Percentiles rank a stretch among this genome's conserved stretches.
Conservation (phyloP, 345 rosid species). For the Cardamine chenopodiifolia region DNA sequence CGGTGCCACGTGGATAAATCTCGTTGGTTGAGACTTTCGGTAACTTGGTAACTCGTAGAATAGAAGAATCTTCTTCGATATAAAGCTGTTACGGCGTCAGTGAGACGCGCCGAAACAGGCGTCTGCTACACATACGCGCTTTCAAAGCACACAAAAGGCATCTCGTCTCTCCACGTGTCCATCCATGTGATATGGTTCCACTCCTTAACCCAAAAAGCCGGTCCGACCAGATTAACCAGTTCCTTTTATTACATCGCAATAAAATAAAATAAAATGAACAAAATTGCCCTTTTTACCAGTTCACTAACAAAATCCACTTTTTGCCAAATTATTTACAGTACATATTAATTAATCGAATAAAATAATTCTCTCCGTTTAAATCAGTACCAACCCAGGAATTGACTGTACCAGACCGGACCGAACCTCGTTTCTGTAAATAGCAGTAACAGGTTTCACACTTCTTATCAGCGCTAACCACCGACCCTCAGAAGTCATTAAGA, state of each 20-base stretch:
- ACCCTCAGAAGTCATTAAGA: conserved; percentile 26
- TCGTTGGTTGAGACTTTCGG: neutral
- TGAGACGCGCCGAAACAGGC: neutral
- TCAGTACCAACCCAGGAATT: neutral
- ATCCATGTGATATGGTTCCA: conserved; percentile 27
- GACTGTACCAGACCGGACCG: neutral
- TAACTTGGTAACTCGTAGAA: conserved; percentile 39
- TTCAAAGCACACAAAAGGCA: neutral
- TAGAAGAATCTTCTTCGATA: conserved; percentile 29
- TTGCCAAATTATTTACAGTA: neutral
- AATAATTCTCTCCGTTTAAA: neutral
- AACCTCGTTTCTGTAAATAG: conserved; percentile 13
- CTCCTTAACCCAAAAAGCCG: conserved; percentile 21
- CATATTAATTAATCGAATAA: neutral
- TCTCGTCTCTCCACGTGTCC: conserved; percentile 17
- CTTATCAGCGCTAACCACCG: conserved; percentile 41
- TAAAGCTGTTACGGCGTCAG: too few species aligned
- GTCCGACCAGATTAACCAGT: conserved; percentile 20
- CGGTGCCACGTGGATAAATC: neutral
- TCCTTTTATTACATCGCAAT: neutral
- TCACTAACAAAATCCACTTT: neutral
- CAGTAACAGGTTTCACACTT: conserved; percentile 33
- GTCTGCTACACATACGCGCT: conserved; percentile 18
- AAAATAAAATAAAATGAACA: neutral
- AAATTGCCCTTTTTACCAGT: neutral